A percentile compares a stretch with the other conserved stretches of the same genome.
Evolutionary conservation across 352 stramenopile genomes (phyloP).

Genomic region (Pythium phragmitis): DNA sequence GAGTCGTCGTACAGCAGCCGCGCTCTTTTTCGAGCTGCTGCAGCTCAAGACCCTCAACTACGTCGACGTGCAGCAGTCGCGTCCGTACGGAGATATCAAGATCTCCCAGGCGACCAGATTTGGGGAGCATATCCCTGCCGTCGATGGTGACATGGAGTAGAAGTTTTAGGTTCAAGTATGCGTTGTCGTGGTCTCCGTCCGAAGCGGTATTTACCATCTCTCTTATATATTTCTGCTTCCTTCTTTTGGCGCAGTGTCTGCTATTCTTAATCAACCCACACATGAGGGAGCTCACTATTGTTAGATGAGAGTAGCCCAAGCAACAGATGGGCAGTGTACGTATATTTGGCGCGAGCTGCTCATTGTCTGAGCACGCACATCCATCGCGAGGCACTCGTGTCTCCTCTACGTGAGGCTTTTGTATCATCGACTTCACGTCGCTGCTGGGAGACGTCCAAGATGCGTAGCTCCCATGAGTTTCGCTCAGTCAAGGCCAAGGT

Average conservation of each 20-base stretch:
- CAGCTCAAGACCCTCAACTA: constrained; percentile 98
- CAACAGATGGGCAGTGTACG: background rate
- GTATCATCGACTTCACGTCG: background rate
- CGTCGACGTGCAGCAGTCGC: constrained; percentile 92
- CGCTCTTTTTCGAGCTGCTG: constrained; percentile 96
- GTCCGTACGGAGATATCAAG: constrained; percentile 94
- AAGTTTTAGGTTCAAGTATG: background rate
- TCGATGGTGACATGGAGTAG: constrained; percentile 52
- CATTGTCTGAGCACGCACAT: background rate
- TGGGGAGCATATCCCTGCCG: constrained; percentile 70
- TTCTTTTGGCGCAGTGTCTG: background rate
- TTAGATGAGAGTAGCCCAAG: constrained; percentile 1
- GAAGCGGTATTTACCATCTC: constrained; percentile 18
- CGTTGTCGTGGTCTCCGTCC: constrained; percentile 2
- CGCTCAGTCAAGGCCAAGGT: constrained; percentile 80
- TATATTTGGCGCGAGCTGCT: constrained; percentile 2
- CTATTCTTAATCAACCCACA: background rate
- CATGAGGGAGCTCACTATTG: background rate
- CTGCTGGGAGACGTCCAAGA: constrained; percentile 17
- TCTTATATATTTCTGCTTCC: constrained; percentile 23
- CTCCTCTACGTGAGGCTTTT: too few relatives aligned
- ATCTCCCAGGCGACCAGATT: constrained; percentile 77
- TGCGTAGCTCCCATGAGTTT: constrained; percentile 76
- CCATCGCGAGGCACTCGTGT: too few relatives aligned
- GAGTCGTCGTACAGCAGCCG: constrained; percentile 87